Base-by-base conservation (phyloP, 805 yeast genomes). In the Tetrapisispora iriomotensis region DNA sequence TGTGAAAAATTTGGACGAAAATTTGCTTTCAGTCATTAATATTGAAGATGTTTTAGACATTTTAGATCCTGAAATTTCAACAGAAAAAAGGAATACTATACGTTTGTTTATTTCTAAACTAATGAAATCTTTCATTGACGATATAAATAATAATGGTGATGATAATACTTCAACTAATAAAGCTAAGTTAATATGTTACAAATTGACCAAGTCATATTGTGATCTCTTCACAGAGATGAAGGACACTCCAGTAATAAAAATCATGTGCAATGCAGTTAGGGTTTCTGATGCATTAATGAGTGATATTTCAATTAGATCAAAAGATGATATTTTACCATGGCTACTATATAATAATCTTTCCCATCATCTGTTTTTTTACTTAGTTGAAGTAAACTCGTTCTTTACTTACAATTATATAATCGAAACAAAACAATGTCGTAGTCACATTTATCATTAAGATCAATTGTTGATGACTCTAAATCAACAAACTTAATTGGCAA, bases 231-330 rank as follows among this genome's bases (percentile, higher is more conserved):
- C 56, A 6, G 37, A 35, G 6, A 21, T 39, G 27, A 37, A 44
- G n/a, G 38, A 41, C 10, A 37, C 42, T 4, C 43, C 54, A 1
- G 54, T 51, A 4, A 35, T 42, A 22, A 42, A 42, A 31, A 24
- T 55, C 5, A 43, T 51, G 35, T 55, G 53, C 21, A 45, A 48
- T 21, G 43, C 48, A n/a, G 45, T 45, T 25, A 47, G 50, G 34
- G 48, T 55, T 25, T 49, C 55, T 3, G 52, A 54, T 33, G 46
- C 56, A 3, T 38, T 51, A 14, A 51, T 53, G 44, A 52, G 54
- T 20, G 60, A 55, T 36, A 47, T 53, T 20, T 46, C 46, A 3
- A 38, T 50, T 22, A 49, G 44, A 35, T 40, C 46, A 6, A 32
- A 42, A 5, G 50, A 45, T 7, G 42, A 45, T 40, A 24, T 43